Base-by-base conservation (phyloP, 495 filamentous ascomycete species). In the Penicilliopsis zonata region DNA sequence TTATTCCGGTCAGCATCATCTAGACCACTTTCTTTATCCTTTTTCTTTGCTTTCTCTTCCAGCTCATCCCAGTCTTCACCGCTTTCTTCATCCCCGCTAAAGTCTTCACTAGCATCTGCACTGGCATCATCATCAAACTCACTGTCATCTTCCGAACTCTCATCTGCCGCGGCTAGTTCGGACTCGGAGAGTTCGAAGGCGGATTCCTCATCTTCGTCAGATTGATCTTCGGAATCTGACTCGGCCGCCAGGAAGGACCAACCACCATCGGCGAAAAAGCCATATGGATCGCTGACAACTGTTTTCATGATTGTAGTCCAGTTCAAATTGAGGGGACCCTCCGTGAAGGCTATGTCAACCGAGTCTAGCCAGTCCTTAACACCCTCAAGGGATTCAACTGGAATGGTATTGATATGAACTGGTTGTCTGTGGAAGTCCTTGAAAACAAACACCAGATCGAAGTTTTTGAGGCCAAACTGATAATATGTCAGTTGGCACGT, bases 251-350 rank as follows among this genome's bases (percentile, higher is more conserved):
- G 53, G 74, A 96, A 95, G 9, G 76, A 79, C 92, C 92, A 99
- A 15, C 92, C 92, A 17, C 92, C 92, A 46, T 96, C 87, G 18
- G 65, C 69, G 53, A 94, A 99, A 73, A 99, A 99, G 35, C 77
- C 72, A 46, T 96, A 87, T 5, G 92, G 83, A 52, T 99, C 82
- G 24, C 80, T 75, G 19, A 79, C 84, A 12, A 99, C 86, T 0
- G 92, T 99, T 66, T 99, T 99, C 87, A 99, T 99, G 51, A 99
- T 99, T 13, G 86, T 93, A 5, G 80, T 76, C 92, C 92, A 99
- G 61, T 96, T 95, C 37, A 99, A 65, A 59, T 99, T 99, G 41
- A 99, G 68, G 5, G 92, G 92, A 25, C 92, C 92, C 56, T 99
- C 92, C 10, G 77, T 81, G 67, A 75, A 96, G 17, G 92, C 74